Base-by-base conservation (phyloP, 2,329 filamentous ascomycete genomes). In the Xylaria sp. region DNA sequence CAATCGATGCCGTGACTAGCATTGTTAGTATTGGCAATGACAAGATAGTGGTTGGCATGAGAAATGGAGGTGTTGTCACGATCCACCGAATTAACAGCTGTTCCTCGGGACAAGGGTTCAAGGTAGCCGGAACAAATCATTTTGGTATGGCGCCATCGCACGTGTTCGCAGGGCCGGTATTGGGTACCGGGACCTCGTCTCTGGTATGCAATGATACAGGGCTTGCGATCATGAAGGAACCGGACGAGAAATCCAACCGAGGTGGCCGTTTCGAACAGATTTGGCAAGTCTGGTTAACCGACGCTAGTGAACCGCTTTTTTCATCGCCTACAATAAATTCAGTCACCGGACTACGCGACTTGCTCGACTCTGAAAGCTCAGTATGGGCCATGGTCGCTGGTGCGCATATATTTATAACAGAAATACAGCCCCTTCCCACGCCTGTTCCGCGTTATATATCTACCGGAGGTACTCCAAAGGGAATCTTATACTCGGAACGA, bases 401-500 rank as follows among this genome's bases (percentile, higher is more conserved):
- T 4, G 78, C 83, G 9, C 82, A 81, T 13, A 78, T 91, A 39
- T 79, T 89, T 25, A 75, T 91, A 44, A 83, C 86, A 4, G 85
- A 88, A 55, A 76, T 91, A 54, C 82, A 85, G 66, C 61, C 65
- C 31, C 62, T 63, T 48, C 73, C 76, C 8, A 73, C 79, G 25
- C 79, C 79, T 12, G 79, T 80, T 25, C 76, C 76, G 25, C 75
- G 78, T 7, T 73, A 76, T 59, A 70, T 80, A 12, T 71, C 72
- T 2, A 64, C 76, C 12, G 44, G 64, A 1, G 85, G 85, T 9
- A 85, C 84, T 1, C 87, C 87, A 1, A 80, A 79, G 13, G 84
- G 86, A 51, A 73, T 90, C 1, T 77, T 91, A 3, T 89, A 88
- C 74, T 90, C 87, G 1, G 81, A 84, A 44, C 78, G 79, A 8